Evolutionary conservation across 1,139 yeast genomes (phyloP).

Genomic region (Meyerozyma carpophila): DNA sequence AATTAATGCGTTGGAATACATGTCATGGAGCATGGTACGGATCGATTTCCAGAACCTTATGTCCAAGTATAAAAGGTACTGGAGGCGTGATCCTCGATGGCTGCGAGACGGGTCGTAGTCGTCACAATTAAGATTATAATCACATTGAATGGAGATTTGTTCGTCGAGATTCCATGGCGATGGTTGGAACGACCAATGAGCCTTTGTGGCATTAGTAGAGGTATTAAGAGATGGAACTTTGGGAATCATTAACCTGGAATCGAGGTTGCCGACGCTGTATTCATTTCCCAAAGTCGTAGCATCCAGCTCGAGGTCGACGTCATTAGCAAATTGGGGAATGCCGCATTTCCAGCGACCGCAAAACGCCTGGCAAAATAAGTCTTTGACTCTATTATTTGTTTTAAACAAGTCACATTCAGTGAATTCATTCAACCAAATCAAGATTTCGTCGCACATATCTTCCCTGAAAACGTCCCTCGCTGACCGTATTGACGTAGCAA

Average conservation of each 20-base stretch:
- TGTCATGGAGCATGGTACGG: slow-evolving; percentile 56
- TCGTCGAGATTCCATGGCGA: slow-evolving; percentile 39
- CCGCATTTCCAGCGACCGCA: slow-evolving; percentile 55
- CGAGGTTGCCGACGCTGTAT: slow-evolving; percentile 31
- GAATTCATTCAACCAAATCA: slow-evolving; percentile 60
- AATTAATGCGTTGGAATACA: slow-evolving; percentile 66
- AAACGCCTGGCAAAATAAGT: slow-evolving; percentile 51
- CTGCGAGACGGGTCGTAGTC: slow-evolving; percentile 21
- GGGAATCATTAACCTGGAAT: slow-evolving; percentile 28
- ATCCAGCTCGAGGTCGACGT: slow-evolving; percentile 1
- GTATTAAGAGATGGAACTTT: slow-evolving; percentile 18
- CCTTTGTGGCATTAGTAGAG: slow-evolving; percentile 5
- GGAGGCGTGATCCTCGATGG: slow-evolving; percentile 68
- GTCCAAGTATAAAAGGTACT: slow-evolving; percentile 67
- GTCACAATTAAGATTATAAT: slow-evolving; percentile 29
- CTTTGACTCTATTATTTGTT: slow-evolving; percentile 42
- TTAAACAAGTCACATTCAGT: slow-evolving; percentile 52
- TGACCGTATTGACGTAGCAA: slow-evolving; percentile 62
- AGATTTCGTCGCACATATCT: slow-evolving; percentile 71
- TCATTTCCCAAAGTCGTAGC: neutral
- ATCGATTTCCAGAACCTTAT: slow-evolving; percentile 68
- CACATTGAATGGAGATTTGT: slow-evolving; percentile 39
- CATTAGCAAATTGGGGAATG: slow-evolving; percentile 10
- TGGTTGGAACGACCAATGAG: slow-evolving; percentile 36
- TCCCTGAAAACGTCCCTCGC: slow-evolving; percentile 72